Percentiles rank a stretch among this genome's conserved stretches.
Conservation (phyloP, 495 filamentous ascomycete species). For the Podospora pseudocomata region DNA sequence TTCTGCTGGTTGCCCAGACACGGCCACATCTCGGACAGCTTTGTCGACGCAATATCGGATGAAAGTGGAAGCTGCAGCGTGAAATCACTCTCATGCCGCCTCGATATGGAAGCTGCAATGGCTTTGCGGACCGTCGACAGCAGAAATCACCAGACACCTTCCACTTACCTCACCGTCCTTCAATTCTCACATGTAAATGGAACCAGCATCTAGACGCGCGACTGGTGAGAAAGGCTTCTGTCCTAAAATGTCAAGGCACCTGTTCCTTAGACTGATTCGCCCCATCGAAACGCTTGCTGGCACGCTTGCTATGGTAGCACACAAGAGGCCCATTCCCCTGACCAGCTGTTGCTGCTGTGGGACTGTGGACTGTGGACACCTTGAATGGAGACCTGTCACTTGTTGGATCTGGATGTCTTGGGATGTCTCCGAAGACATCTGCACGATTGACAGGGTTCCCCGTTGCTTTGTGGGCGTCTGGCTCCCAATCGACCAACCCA, state of each 20-base stretch:
- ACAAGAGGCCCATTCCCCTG: slow-evolving; percentile 11
- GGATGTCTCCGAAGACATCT: not conserved
- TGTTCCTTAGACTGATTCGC: not conserved
- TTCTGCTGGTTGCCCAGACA: slow-evolving; percentile 1
- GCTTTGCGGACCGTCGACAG: not conserved
- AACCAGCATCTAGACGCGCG: slow-evolving; percentile 13
- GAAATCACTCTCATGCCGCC: not conserved
- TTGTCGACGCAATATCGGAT: slow-evolving; percentile 2
- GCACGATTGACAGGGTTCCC: slow-evolving; percentile 3
- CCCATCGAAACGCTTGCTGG: slow-evolving; percentile 13
- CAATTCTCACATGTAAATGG: not conserved
- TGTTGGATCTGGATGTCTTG: not conserved
- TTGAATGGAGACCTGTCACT: slow-evolving; percentile 4
- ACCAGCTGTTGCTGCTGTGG: slow-evolving; percentile 5
- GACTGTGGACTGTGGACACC: not conserved
- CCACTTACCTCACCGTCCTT: not conserved
- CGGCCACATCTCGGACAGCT: not conserved
- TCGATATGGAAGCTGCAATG: not conserved
- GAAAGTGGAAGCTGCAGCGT: slow-evolving; percentile 7
- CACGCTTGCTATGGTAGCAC: slow-evolving; percentile 10
- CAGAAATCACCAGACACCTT: not conserved
- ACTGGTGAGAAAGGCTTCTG: not conserved
- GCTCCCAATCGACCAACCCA: slow-evolving; percentile 12
- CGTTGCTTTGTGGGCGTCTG: slow-evolving; percentile 1
- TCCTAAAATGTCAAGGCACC: not conserved